Conservation (phyloP, 2,329 filamentous ascomycete species). For the Penicillium oxalicum region DNA sequence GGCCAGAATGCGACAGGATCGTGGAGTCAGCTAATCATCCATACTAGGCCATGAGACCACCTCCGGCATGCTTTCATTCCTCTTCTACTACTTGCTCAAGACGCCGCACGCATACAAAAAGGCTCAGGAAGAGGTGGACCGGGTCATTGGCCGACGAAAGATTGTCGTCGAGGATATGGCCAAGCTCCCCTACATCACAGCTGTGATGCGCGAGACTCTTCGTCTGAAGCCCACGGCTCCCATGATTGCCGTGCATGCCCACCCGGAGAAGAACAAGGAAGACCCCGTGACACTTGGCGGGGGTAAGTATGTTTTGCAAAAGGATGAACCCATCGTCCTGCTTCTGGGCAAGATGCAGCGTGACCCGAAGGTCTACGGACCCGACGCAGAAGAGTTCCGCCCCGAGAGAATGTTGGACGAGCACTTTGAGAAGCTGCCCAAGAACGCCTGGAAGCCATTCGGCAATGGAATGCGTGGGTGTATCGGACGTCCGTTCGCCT, state of each 20-base stretch:
- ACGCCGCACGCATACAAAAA: conserved; percentile 55
- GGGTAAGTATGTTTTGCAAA: conserved; percentile 56
- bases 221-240: conserved; percentile 56
- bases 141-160: conserved; percentile 53
- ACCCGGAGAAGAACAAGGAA: conserved; percentile 37
- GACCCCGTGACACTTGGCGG: conserved; percentile 47
- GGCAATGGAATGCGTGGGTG: conserved; percentile 66
- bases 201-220: conserved; percentile 58
- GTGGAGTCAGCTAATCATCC: too few species aligned
- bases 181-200: conserved; percentile 62
- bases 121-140: conserved; percentile 63
- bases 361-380: conserved; percentile 60
- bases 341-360: conserved; percentile 53
- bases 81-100: conserved; percentile 60
- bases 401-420: conserved; percentile 69
- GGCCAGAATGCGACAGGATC: too few species aligned
- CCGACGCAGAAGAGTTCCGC: conserved; percentile 59
- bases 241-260: conserved; percentile 47
- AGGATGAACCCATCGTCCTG: conserved; percentile 46
- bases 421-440: conserved; percentile 58
- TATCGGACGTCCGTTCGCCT: conserved; percentile 67
- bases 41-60: conserved; percentile 62
- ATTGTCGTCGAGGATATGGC: conserved; percentile 57
- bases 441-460: conserved; percentile 66
- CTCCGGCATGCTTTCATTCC: conserved; percentile 59